Evolutionary conservation across 306 rosid genomes (phyloP), one percentile per base, ranked within the genome.

Genomic region (Cicer judaicum): DNA sequence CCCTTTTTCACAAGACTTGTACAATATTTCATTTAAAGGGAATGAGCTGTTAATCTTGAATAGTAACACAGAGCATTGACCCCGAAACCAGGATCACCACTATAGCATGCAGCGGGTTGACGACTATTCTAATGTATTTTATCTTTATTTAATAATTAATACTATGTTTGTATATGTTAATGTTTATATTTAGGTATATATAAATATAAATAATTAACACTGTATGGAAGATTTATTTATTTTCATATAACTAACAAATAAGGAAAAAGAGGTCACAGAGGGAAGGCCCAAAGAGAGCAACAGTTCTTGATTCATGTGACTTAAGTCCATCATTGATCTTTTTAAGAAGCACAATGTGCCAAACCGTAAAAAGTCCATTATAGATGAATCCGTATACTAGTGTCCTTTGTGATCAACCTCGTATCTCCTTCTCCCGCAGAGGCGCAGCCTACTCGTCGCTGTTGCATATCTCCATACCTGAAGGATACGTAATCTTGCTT

Each of bases 401-500:
- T 56, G 13, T 24, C 63, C 39, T 56, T 13, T 49, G 19, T 49
- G 18, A n/a, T 12, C 40, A 56, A 2, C 38, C 38, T 56, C 63
- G 10, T 24, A 59, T 59, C 39, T 11, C 40, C 41, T 24, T 10
- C 42, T 11, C 7, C 42, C 2, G 9, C 64, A 59, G 29, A 41
- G 13, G 16, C 5, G 5, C 64, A 29, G 29, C 64, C 42, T 21
- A 29, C 64, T 59, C 11, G 64, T 41, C 16, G 14, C 40, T 29
- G 8, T 10, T 29, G 16, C 3, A 21, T 42, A 59, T 24, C 21
- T 50, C 56, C 8, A 71, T 86, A 56, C 34, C 34, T 29, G 5
- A 89, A 81, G 71, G 82, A 81, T 29, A 29, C 34, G 3, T 29
- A 29, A 29, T 2, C 34, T 29, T 29, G 34, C 34, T 29, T 29